Conservation (phyloP, 768 basidiomycete genomes). For the Podaxis sp. region DNA sequence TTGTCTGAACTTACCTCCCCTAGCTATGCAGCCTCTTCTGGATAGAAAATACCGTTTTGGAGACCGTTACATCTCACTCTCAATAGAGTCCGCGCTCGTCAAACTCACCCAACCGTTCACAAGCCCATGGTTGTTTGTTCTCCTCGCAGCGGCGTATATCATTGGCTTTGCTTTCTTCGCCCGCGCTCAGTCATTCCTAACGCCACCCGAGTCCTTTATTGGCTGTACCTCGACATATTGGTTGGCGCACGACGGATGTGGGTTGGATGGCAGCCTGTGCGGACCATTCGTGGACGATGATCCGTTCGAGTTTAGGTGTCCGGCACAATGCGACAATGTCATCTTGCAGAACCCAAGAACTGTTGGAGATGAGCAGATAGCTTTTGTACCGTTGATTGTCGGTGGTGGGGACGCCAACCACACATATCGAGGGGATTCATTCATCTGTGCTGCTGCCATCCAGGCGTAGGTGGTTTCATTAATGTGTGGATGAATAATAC, state of each 20-base stretch:
- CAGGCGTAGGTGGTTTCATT: constrained; percentile 55
- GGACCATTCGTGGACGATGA: constrained; percentile 52
- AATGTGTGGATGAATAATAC: constrained; percentile 9
- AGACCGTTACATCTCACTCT: constrained; percentile 30
- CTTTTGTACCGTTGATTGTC: constrained; percentile 71
- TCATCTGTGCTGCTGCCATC: constrained; percentile 79
- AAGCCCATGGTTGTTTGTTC: constrained; percentile 46
- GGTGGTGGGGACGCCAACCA: constrained; percentile 73
- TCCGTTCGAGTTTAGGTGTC: constrained; percentile 76
- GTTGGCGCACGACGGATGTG: constrained; percentile 65
- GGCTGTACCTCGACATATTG: constrained; percentile 71
- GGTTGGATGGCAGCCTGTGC: constrained; percentile 64
- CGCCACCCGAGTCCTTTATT: constrained; percentile 57
- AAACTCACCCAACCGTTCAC: constrained; percentile 49
- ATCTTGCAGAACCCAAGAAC: constrained; percentile 71
- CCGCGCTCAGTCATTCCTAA: constrained; percentile 68
- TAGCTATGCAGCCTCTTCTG: constrained; percentile 54
- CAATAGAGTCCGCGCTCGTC: constrained; percentile 53
- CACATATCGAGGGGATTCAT: constrained; percentile 82
- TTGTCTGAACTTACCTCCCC: constrained; percentile 5
- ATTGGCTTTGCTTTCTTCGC: constrained; percentile 69
- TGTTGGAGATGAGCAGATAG: constrained; percentile 61
- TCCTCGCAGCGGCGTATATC: constrained; percentile 61
- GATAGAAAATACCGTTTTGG: constrained; percentile 40
- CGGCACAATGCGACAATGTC: constrained; percentile 60